These are phyloP conservation scores for Cucurbita argyrosperma DNA, from an alignment of 306 rosid species.

Conservation along the genomic window DNA sequence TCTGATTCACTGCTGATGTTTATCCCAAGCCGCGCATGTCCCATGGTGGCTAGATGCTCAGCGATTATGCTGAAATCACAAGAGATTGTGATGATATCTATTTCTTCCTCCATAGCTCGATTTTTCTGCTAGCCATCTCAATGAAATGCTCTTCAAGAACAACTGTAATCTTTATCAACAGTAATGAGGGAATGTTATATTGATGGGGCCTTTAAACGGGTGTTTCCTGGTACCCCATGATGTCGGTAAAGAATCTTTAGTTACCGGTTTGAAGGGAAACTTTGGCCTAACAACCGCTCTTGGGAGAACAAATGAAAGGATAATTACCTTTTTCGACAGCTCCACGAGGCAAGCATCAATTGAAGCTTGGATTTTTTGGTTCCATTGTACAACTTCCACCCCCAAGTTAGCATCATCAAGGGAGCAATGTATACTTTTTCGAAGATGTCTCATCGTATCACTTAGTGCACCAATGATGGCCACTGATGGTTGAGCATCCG, in stretches of 20 bases:
- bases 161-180: neutral
- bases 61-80: neutral
- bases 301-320: neutral
- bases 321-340: constrained; percentile 55
- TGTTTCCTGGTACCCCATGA: neutral
- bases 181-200: neutral
- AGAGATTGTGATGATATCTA: neutral
- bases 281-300: neutral
- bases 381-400: constrained; percentile 39
- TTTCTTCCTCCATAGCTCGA: neutral
- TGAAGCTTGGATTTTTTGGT: constrained; percentile 42
- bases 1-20: neutral
- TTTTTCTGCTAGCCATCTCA: neutral
- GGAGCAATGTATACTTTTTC: constrained; percentile 59
- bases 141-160: neutral
- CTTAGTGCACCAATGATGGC: constrained; percentile 58
- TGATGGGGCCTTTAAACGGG: neutral
- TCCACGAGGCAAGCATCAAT: constrained; percentile 79
- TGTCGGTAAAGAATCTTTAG: neutral
- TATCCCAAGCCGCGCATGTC: neutral
- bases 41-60: neutral
- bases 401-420: constrained; percentile 45
- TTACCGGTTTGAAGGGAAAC: neutral
- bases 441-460: constrained; percentile 73
- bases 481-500: constrained; percentile 58